Evolutionary conservation across 768 basidiomycete genomes (phyloP), one percentile per base, ranked within the genome.

Genomic region (Rhodotorula toruloides): DNA sequence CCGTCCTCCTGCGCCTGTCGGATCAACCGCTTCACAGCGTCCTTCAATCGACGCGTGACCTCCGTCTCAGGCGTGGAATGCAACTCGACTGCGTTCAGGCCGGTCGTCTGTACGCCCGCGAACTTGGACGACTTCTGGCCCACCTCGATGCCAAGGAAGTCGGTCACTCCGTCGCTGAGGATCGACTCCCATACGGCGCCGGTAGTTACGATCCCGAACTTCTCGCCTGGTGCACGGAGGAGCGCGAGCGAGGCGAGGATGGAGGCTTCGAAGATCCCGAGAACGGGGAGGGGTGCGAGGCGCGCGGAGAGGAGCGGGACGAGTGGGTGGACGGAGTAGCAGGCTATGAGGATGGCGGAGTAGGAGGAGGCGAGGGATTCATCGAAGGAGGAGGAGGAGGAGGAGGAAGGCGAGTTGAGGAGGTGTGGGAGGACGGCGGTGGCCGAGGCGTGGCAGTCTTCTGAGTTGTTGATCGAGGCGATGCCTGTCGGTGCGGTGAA

Each of bases 221-320:
- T 42, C 71, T 75, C 54, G 68, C 59, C 10, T 43, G 44, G 32
- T 8, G 14, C 4, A 13, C 21, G 37, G 44, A 76, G 55, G 17
- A 76, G 74, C 37, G 77, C 73, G 34, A 77, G 57, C 13, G 71
- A 61, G n/a, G 54, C 36, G 16, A 63, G 32, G 53, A 79, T 47
- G 53, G 75, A 75, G 16, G 78, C 77, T 61, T 80, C 77, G 70
- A 80, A 77, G 57, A 80, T 79, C 46, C 76, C 77, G 21, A 79
- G 65, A 13, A 77, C 77, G 27, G 65, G 65, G 7, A 40, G 58
- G 27, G 48, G 19, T 0, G 34, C 48, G 5, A 19, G 42, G 44
- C 22, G 31, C 11, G 64, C 46, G 32, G 68, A 52, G 29, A 73
- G 68, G 27, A 75, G 68, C 37, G 74, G 48, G n/a, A 77, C 76